phyloP scores from a whole-genome alignment of 1,139 yeast genomes.

The Diutina siamensis region DNA sequence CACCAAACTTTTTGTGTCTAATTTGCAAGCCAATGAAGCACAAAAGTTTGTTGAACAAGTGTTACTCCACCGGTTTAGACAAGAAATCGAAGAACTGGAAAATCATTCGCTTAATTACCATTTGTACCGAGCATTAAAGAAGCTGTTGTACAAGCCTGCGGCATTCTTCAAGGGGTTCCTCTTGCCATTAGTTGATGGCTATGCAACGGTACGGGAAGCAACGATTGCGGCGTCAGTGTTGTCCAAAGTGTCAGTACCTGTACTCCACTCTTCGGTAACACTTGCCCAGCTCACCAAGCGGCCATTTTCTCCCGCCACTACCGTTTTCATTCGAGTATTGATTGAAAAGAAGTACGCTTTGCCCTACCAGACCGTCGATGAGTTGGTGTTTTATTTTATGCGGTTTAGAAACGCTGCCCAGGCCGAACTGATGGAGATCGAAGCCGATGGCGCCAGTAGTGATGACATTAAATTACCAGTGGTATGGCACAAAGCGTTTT shows the following conservation, averaged over 20 bases:
- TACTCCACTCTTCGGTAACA: slow-evolving; percentile 92
- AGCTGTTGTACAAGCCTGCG: slow-evolving; percentile 90
- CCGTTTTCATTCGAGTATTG: slow-evolving; percentile 79
- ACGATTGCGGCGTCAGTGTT: slow-evolving; percentile 90
- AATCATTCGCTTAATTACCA: slow-evolving; percentile 73
- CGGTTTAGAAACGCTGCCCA: slow-evolving; percentile 58
- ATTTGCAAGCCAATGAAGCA: slow-evolving; percentile 77
- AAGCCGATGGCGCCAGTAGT: slow-evolving; percentile 11
- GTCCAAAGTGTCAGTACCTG: slow-evolving; percentile 84
- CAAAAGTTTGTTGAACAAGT: slow-evolving; percentile 72
- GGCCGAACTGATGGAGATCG: neutral
- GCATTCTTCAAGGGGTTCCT: slow-evolving; percentile 95
- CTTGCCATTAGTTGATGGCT: slow-evolving; percentile 76
- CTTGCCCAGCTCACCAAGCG: slow-evolving; percentile 72
- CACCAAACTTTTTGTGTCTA: slow-evolving; percentile 85
- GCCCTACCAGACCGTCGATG: slow-evolving; percentile 94
- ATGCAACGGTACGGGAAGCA: slow-evolving; percentile 87
- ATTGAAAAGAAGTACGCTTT: slow-evolving; percentile 92
- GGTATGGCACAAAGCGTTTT: slow-evolving; percentile 93
- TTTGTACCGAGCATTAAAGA: slow-evolving; percentile 80
- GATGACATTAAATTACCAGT: slow-evolving; percentile 63
- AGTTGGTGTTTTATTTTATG: slow-evolving; percentile 90
- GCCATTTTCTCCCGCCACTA: slow-evolving; percentile 80
- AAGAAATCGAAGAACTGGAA: slow-evolving; percentile 68
- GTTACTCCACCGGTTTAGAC: slow-evolving; percentile 74